Base-by-base conservation (phyloP, 1,284 basidiomycete genomes). In the Apiotrichum laibachii region DNA sequence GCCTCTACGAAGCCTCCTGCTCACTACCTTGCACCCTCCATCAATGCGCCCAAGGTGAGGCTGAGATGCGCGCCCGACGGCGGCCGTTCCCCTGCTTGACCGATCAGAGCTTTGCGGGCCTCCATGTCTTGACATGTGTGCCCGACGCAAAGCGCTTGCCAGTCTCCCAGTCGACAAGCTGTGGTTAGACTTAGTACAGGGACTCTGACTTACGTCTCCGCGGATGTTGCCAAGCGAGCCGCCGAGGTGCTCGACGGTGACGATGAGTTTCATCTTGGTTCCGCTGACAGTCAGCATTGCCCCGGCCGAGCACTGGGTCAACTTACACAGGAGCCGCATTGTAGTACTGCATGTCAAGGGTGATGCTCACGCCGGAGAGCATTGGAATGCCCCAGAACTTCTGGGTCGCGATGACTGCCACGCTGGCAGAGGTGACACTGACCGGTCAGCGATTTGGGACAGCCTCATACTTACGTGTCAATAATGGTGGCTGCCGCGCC, bases 351-450 rank as follows among this genome's bases (percentile, higher is more conserved):
- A 67, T 60, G 50, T 72, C 63, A 37, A 74, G 60, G 13, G 61
- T 59, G 11, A 71, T 46, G 8, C 67, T 65, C 2, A 72, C 70
- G 15, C 72, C 72, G 3, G 61, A 49, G 7, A 68, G 50, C 63
- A 71, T 67, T 4, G 71, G 72, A 31, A 58, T 52, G 44, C 67
- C 71, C 72, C 72, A 74, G 60, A 72, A 74, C 16, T 56, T 63
- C 2, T 67, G 64, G 26, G 70, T 69, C 16, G 59, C 59, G 2
- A 71, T 48, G 8, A 59, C 3, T 0, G 51, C 33, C n/a, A 57
- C 15, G 15, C 50, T 37, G 7, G 56, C 51, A 0, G 56, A 57
- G 19, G 56, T 47, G 19, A 49, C 16, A 12, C 55, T 56, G 47
- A 11, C 3, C 6, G 2, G 35, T 13, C 37, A 33, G 7, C 11